These are phyloP conservation scores for Falciphora oryzae DNA, from an alignment of 2,329 filamentous ascomycete genomes.

Conservation along the genomic window DNA sequence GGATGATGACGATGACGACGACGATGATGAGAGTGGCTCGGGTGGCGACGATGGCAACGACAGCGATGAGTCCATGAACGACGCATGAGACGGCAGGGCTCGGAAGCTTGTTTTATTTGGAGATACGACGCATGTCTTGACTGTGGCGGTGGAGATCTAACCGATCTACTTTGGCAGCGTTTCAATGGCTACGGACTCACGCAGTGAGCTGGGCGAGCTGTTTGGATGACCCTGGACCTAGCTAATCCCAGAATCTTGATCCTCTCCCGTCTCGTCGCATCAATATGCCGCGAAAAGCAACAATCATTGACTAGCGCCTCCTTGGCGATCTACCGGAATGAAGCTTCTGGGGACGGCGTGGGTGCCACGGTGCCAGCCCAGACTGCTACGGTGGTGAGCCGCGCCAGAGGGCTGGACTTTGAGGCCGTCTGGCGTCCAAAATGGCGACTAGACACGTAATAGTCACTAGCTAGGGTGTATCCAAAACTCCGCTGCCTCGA, in stretches of 20 bases:
- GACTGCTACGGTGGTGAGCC: not conserved
- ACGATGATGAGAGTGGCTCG: conserved; percentile 19
- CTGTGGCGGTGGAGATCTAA: not conserved
- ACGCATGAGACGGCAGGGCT: conserved; percentile 34
- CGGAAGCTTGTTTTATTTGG: not conserved
- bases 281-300: not conserved
- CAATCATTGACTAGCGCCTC: not conserved
- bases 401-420: not conserved
- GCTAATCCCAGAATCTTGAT: not conserved
- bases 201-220: too few species aligned
- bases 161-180: not conserved
- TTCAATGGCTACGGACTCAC: not conserved
- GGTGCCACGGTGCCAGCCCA: not conserved
- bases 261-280: not conserved
- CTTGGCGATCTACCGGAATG: not conserved
- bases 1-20: conserved; percentile 39
- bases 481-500: not conserved
- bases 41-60: conserved; percentile 30
- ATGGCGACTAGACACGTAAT: too few species aligned
- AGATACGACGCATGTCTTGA: too few species aligned
- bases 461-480: too few species aligned
- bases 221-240: not conserved
- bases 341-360: not conserved
- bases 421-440: too few species aligned
- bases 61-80: conserved; percentile 50